A percentile compares a stretch with the other conserved stretches of the same genome.
These are phyloP conservation scores for Huntiella bhutanensis DNA, from an alignment of 2,329 filamentous ascomycete genomes.

Conservation along the genomic window DNA sequence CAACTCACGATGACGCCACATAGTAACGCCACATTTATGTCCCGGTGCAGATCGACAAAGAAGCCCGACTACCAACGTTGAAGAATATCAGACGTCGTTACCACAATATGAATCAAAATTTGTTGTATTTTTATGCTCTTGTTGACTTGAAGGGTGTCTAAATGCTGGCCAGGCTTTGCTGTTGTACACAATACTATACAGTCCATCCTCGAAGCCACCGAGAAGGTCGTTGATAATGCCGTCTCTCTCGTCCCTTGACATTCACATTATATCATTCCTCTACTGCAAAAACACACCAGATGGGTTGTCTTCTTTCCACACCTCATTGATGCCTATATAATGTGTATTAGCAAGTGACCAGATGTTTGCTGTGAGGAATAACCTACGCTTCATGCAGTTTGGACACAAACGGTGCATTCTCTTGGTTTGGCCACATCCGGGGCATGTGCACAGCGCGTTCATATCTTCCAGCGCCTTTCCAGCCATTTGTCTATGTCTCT, in stretches of 20 bases:
- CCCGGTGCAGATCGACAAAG: too few species aligned
- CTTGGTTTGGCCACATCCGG: conserved; percentile 74
- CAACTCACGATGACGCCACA: too few species aligned
- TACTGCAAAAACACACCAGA: conserved; percentile 11
- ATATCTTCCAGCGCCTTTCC: conserved; percentile 90
- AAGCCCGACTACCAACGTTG: too few species aligned
- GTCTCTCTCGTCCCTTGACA: not conserved
- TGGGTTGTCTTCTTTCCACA: conserved; percentile 13
- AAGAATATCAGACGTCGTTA: too few species aligned
- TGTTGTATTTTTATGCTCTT: too few species aligned
- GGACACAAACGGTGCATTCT: conserved; percentile 77
- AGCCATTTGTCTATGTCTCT: conserved; percentile 80
- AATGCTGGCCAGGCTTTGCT: conserved; percentile 5
- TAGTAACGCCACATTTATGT: too few species aligned
- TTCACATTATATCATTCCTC: not conserved
- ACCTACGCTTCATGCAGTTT: conserved; percentile 65
- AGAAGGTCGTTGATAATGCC: not conserved
- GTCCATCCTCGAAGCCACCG: conserved; percentile 1
- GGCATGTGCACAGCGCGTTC: conserved; percentile 70
- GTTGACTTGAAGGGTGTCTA: not conserved
- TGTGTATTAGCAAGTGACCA: not conserved
- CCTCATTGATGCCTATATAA: conserved; percentile 12
- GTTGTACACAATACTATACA: conserved; percentile 11
- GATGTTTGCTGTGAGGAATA: not conserved
- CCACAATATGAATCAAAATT: too few species aligned